Percentiles rank a stretch among this genome's conserved stretches.
Conservation (phyloP, 1,284 basidiomycete species). For the Boletus sp. region DNA sequence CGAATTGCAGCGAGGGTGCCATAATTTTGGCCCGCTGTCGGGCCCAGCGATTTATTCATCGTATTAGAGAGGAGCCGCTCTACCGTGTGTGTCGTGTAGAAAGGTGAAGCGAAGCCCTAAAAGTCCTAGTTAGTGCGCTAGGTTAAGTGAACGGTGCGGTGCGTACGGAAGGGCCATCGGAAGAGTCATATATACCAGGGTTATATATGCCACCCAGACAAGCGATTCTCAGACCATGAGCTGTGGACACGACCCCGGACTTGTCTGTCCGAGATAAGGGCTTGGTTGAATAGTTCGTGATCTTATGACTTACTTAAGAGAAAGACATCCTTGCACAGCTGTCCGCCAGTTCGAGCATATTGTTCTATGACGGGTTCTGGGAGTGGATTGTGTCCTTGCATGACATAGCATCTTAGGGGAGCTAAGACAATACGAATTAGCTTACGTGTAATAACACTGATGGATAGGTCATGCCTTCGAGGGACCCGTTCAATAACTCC, state of each 20-base stretch:
- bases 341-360: slow-evolving; percentile 70
- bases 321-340: slow-evolving; percentile 79
- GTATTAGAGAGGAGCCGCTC: slow-evolving; percentile 70
- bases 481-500: slow-evolving; percentile 59
- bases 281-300: neutral
- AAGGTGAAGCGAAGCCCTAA: slow-evolving; percentile 69
- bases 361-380: slow-evolving; percentile 71
- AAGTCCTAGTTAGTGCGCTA: slow-evolving; percentile 1
- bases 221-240: slow-evolving; percentile 81
- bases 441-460: slow-evolving; percentile 1
- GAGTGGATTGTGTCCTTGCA: slow-evolving; percentile 75
- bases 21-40: slow-evolving; percentile 41
- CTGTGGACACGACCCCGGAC: slow-evolving; percentile 77
- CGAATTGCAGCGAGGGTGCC: slow-evolving; percentile 67
- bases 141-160: slow-evolving; percentile 9
- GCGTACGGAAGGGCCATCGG: slow-evolving; percentile 58
- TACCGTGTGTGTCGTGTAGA: slow-evolving; percentile 65
- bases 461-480: slow-evolving; percentile 50
- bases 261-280: slow-evolving; percentile 55
- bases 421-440: slow-evolving; percentile 41
- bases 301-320: slow-evolving; percentile 63
- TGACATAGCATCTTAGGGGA: slow-evolving; percentile 89
- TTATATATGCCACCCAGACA: slow-evolving; percentile 81
- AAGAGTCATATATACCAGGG: slow-evolving; percentile 50
- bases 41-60: slow-evolving; percentile 45